These are phyloP conservation scores for Daldinia decipiens DNA, from an alignment of 495 filamentous ascomycete species.

Conservation along the genomic window DNA sequence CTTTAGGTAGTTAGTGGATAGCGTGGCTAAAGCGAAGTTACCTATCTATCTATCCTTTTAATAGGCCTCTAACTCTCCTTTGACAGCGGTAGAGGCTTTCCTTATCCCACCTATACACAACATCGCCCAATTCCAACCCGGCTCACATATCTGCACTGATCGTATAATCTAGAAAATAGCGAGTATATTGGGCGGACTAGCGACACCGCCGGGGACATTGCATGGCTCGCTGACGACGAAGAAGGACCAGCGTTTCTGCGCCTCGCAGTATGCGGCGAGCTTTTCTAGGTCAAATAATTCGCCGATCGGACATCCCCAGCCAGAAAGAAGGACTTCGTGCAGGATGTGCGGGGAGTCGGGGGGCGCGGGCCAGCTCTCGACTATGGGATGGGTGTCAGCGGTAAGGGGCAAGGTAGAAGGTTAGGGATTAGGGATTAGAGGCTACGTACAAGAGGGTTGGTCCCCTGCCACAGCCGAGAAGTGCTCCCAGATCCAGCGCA, in stretches of 20 bases:
- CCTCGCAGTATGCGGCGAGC: constrained; percentile 50
- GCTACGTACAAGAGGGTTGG: constrained; percentile 51
- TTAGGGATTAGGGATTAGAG: neutral
- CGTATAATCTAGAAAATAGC: constrained; percentile 50
- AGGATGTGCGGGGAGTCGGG: constrained; percentile 39
- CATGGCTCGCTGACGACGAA: constrained; percentile 60
- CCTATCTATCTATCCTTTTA: neutral
- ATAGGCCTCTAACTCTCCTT: neutral
- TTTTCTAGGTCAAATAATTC: constrained; percentile 61
- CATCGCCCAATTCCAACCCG: neutral
- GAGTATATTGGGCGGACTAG: constrained; percentile 59
- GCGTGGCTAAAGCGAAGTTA: neutral
- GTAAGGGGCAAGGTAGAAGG: too few species aligned
- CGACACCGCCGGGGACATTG: constrained; percentile 60
- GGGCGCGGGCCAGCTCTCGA: constrained; percentile 56
- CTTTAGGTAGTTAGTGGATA: neutral
- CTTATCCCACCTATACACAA: neutral
- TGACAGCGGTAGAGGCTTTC: neutral
- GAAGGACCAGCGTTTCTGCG: constrained; percentile 54
- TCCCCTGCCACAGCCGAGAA: constrained; percentile 66
- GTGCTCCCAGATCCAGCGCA: constrained; percentile 56
- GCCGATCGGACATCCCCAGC: constrained; percentile 62
- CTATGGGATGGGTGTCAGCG: neutral
- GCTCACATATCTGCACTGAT: neutral
- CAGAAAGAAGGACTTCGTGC: constrained; percentile 59